Base-by-base conservation (phyloP, 2,329 filamentous ascomycete species). In the Didymella segeticola region DNA sequence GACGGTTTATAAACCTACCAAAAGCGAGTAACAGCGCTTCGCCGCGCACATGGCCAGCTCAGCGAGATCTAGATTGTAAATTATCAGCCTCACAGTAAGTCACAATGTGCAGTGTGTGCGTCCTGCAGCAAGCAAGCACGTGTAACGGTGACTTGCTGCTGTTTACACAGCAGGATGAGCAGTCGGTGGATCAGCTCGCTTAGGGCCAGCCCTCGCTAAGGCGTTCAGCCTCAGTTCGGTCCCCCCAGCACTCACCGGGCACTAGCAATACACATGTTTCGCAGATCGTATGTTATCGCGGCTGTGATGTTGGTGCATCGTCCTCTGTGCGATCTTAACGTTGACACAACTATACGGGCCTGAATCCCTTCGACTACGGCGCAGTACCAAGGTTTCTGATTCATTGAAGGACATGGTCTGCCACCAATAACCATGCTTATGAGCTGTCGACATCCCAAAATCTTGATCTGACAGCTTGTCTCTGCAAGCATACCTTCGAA, bases 241-340 rank as follows among this genome's bases (percentile, higher is more conserved):
- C 31, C 31, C 20, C 19, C 36, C 37, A 53, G 15, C 30, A 9
- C 34, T 29, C 10, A 30, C 23, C 20, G 30, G 19, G 31, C 38
- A 29, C 41, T 55, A 55, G 29, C n/a, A 37, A 41, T 55, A 55
- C 33, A 55, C 46, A 39, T 30, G 33, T 55, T 55, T 46, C 22
- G 52, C 23, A 34, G 22, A 17, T 17, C 11, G 45, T 54, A 48
- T 27, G 6, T 23, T 49, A 29, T 48, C 29, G 46, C 39, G 25
- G 37, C 50, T 42, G 36, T 47, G 42, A 36, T 30, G 29, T 29
- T 23, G 25, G 30, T 37, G 36, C 43, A 31, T 17, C 26, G 43
- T 31, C 29, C 31, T 34, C 23, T 33, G 20, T 41, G 26, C 26
- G 50, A 30, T 43, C 38, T 27, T 22, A 33, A 33, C 26, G 20